Conservation (phyloP, 176 grass and related monocot species). For the Echinochloa phyllopogon region DNA sequence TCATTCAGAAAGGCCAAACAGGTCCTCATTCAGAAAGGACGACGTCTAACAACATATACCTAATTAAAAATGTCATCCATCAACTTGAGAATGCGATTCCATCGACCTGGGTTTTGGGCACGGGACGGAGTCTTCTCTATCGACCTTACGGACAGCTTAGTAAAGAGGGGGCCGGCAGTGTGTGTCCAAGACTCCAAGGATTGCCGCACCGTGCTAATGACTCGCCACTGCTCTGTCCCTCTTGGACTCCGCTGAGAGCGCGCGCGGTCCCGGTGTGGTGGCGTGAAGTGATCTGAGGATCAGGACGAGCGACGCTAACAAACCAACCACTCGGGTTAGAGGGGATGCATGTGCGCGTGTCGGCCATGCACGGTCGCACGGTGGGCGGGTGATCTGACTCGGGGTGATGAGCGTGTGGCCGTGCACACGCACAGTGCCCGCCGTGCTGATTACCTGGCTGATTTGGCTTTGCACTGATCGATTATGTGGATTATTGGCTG, state of each 20-base stretch:
- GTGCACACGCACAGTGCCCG: background rate
- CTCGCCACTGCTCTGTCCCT: background rate
- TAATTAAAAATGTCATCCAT: too few relatives aligned
- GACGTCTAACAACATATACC: background rate
- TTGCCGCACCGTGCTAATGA: constrained; percentile 25
- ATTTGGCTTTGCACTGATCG: background rate
- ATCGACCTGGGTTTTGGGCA: background rate
- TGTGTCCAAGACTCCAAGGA: background rate
- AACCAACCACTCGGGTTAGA: constrained; percentile 5
- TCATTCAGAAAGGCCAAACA: too few relatives aligned
- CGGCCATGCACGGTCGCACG: background rate
- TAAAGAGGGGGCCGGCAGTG: background rate
- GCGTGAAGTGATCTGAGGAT: background rate
- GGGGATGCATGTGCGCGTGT: constrained; percentile 36
- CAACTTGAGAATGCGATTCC: background rate
- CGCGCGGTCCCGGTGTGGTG: background rate
- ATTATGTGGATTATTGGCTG: background rate
- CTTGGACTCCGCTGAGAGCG: background rate
- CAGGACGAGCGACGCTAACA: constrained; percentile 11
- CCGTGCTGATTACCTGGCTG: background rate
- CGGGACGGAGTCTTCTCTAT: background rate
- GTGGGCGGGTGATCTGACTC: background rate
- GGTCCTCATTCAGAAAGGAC: too few relatives aligned
- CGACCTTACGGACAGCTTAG: background rate
- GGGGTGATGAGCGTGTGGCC: too few relatives aligned